Evolutionary conservation across 768 basidiomycete species (phyloP), one percentile per base, ranked within the genome.

Genomic region (Hebeloma cylindrosporum): DNA sequence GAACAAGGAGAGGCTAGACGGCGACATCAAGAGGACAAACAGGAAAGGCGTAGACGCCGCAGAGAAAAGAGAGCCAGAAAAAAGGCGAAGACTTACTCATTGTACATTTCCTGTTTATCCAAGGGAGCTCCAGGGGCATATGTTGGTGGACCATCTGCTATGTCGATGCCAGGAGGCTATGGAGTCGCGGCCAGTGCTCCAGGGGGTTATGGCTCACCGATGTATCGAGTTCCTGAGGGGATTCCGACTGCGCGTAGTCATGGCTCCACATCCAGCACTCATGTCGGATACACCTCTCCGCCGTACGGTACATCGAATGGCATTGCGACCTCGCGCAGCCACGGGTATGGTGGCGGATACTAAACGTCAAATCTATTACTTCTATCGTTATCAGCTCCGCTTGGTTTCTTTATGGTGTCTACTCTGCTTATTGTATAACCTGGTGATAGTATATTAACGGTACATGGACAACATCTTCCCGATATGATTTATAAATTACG

Each of bases 11-110:
- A 83, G 40, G 70, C 76, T 27, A 71, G 76, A 45, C 74, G 78
- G 22, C 64, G 74, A 16, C 74, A 75, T 45, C 74, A 70, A 37
- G 78, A 82, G 55, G 72, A 70, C 46, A 74, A 74, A 50, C 76
- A 74, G 2, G 85, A 86, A 57, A 79, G 75, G 62, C 82, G 71
- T 64, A 72, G 74, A 53, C 77, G 75, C 50, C 72, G 72, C 52
- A 82, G 72, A 66, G 83, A 87, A 59, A 85, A 75, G 73, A 83
- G 78, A 59, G 66, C 73, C 35, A 75, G 74, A 57, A 74, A 68
- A 56, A 80, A 75, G 60, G 77, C 75, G 30, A 81, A 74, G 63
- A 74, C 71, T 43, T 90, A 86, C 59, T 56, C 78, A 2, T 61
- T 90, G 27, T 88, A 82, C 59, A 54, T 89, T 40, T 72, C 70